Base-by-base conservation (phyloP, 257 asterid species). In the Handroanthus guayacan region DNA sequence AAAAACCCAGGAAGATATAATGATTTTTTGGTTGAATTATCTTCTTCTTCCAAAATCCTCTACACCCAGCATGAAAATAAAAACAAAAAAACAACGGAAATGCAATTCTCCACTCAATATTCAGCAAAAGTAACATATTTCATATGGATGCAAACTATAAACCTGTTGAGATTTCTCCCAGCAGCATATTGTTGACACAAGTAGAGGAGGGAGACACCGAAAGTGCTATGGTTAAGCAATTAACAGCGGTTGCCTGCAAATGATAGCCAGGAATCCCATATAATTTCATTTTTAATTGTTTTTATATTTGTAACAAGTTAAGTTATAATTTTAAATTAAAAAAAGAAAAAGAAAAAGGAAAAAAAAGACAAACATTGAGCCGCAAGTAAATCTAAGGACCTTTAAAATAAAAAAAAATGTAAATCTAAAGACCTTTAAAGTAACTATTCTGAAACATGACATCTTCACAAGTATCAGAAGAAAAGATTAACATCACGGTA, bases 151-250 rank as follows among this genome's bases (percentile, higher is more conserved):
- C 64, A 76, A 37, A 75, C 60, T 68, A 68, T 87, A 56, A 72
- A 94, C 98, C 98, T 86, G 78, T 70, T 31, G 90, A 81, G 62
- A 82, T 77, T 88, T 94, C 97, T 75, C 72, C 88, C 73, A 83
- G 77, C 78, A 92, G 92, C 96, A 90, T 87, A 74, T 80, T 82
- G 82, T 84, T 86, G 75, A 94, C 87, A 77, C 78, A 70, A 20
- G 64, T 66, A 57, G 94, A 90, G 74, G 97, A 78, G 2, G 97
- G 95, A 75, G 96, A 82, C 58, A 84, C 89, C 16, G 97, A 90
- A 63, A 94, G 81, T 76, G 97, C 97, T 58, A 85, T 78, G 47
- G 87, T 87, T 86, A 92, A 87, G 86, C 97, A 94, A 84, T 82
- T 84, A 70, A 92, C 62, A 52, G 96, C 89, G 34, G 89, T 84